Conservation (phyloP, 192 early-diverging fungal genomes). For the Podochytrium sp. region DNA sequence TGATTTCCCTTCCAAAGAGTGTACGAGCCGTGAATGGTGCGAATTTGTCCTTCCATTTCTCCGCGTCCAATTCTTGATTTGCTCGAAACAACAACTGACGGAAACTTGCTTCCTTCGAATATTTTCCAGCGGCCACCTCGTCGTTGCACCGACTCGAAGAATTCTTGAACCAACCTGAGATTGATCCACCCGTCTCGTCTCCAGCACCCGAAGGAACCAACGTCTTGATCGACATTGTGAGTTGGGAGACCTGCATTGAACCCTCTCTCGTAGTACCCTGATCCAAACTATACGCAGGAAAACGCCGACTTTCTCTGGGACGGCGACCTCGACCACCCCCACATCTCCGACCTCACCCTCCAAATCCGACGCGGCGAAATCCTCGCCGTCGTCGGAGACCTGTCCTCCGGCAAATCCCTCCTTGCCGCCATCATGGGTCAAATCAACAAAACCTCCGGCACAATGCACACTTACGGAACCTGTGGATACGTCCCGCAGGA, state of each 20-base stretch:
- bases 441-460: constrained; percentile 53
- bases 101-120: background rate
- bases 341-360: constrained; percentile 52
- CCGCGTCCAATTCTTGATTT: no score
- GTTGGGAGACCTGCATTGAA: no score
- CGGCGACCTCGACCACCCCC: constrained; percentile 56
- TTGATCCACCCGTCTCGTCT: constrained; percentile 39
- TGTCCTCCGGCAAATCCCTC: constrained; percentile 70
- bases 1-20: constrained; percentile 67
- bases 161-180: constrained; percentile 64
- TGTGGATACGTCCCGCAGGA: constrained; percentile 69
- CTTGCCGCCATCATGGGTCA: constrained; percentile 76
- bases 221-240: constrained; percentile 49
- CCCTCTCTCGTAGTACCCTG: background rate
- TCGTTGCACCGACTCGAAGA: constrained; percentile 63
- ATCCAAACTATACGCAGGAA: constrained; percentile 24
- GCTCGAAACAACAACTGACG: constrained; percentile 9
- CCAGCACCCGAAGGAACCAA: constrained; percentile 18
- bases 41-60: background rate
- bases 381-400: constrained; percentile 72
- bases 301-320: constrained; percentile 52
- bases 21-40: constrained; percentile 56
- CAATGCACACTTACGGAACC: constrained; percentile 44
- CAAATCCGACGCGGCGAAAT: constrained; percentile 55
- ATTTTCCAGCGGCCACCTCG: constrained; percentile 48